These are phyloP conservation scores for Xylaria multiplex DNA, from an alignment of 2,329 filamentous ascomycete species.

Conservation along the genomic window DNA sequence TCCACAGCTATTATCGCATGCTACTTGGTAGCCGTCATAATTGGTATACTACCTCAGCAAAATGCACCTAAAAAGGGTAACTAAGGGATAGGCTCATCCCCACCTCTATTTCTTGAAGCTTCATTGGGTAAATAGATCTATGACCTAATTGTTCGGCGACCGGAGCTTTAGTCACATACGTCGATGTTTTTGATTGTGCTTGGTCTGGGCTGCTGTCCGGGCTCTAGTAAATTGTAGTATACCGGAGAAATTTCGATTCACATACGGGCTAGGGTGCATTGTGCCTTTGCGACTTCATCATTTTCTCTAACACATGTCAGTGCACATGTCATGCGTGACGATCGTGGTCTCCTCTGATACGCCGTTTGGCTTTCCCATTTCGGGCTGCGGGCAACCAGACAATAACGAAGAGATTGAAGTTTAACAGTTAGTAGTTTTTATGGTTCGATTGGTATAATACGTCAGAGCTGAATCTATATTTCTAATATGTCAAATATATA, in stretches of 20 bases:
- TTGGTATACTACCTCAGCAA: background rate
- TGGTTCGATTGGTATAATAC: constrained; percentile 18
- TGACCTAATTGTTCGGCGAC: constrained; percentile 26
- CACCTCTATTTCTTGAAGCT: background rate
- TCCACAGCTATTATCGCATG: background rate
- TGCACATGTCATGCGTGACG: constrained; percentile 16
- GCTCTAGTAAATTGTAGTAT: background rate
- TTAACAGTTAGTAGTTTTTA: background rate
- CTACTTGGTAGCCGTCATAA: background rate
- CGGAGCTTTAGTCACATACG: background rate
- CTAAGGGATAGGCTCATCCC: background rate
- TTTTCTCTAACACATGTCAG: background rate
- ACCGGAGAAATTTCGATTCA: constrained; percentile 10
- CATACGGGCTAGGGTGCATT: background rate
- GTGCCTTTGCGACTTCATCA: background rate
- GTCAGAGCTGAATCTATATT: constrained; percentile 10
- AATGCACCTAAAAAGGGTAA: background rate
- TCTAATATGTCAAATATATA: background rate
- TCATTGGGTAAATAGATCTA: constrained; percentile 20
- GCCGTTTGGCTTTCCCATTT: constrained; percentile 20
- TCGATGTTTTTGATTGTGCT: background rate
- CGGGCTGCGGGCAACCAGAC: constrained; percentile 8
- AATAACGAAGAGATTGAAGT: background rate
- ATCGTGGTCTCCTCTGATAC: constrained; percentile 39
- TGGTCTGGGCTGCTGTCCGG: background rate